Evolutionary conservation across 352 stramenopile genomes (phyloP), one percentile per base, ranked within the genome.

Genomic region (Globisporangium cystogenes): DNA sequence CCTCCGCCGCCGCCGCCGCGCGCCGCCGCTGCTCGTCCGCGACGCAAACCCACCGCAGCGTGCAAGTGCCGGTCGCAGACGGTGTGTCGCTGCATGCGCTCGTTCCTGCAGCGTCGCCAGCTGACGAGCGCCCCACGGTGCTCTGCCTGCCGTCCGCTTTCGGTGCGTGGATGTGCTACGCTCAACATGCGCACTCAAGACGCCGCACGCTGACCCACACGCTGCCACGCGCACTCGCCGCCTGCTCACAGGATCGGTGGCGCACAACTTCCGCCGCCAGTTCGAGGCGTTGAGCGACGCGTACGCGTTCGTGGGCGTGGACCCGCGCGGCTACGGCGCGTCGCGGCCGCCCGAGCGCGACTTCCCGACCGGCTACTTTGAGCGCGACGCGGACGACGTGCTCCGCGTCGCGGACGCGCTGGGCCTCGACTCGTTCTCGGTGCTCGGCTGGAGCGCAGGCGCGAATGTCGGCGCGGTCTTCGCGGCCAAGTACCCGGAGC

Each of bases 401-500:
- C 54, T 80, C 20, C 74, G 68, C 31, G 72, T 61, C 26, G 77
- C 82, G 64, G 73, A 91, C 53, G 57, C 51, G 51, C 62, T 93
- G 24, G 65, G 71, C 26, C 72, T 85, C 39, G 71, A 87, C 24
- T 66, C 81, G 70, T 87, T 83, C 41, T 87, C 80, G 56, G 70
- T 92, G 26, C 41, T 93, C 29, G 83, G 81, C 24, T 89, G 76
- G 69, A 87, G 79, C 46, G 76, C 84, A 16, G 83, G 83, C 26
- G 83, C 83, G 42, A 93, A 92, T 59, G 70, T 82, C 16, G 71
- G 69, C 40, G 81, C 79, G 26, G 79, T 89, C 10, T 57, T 93
- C 18, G 81, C 83, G 3, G 75, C 78, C 41, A 85, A 71, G 54
- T 73, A 84, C 48, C 79, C 83, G 0, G 72, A 88, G 36, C 72